Conservation (phyloP, 495 filamentous ascomycete genomes). For the Penicillium cosmopolitanum region DNA sequence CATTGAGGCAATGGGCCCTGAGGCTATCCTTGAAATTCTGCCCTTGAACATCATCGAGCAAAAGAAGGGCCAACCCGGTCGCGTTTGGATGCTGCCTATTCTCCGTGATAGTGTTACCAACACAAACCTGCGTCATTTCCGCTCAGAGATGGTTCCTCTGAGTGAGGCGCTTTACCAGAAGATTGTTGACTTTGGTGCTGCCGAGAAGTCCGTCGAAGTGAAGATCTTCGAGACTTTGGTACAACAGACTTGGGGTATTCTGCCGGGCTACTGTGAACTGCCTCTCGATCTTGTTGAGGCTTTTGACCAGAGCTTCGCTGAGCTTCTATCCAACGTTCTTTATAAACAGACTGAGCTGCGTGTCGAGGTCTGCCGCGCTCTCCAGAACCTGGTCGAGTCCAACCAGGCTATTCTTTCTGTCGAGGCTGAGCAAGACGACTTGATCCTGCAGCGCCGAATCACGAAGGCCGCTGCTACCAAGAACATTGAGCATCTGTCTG, state of each 20-base stretch:
- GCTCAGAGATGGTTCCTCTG: conserved; percentile 79
- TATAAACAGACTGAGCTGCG: conserved; percentile 90
- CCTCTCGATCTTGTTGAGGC: conserved; percentile 76
- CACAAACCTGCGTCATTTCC: conserved; percentile 84
- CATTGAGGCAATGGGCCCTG: conserved; percentile 85
- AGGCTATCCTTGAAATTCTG: conserved; percentile 74
- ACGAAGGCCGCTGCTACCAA: conserved; percentile 72
- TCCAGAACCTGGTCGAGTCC: conserved; percentile 87
- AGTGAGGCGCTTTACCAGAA: conserved; percentile 89
- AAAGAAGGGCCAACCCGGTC: conserved; percentile 72
- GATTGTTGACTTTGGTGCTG: conserved; percentile 75
- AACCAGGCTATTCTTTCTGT: conserved; percentile 74
- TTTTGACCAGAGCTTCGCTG: conserved; percentile 89
- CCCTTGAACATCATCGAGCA: conserved; percentile 84
- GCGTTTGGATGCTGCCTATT: conserved; percentile 93
- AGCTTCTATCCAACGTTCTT: conserved; percentile 85
- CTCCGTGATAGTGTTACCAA: conserved; percentile 84
- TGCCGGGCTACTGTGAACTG: conserved; percentile 95
- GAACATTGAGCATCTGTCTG: conserved; percentile 77
- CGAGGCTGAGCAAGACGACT: conserved; percentile 64
- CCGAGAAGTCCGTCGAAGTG: conserved; percentile 86
- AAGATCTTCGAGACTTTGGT: conserved; percentile 98
- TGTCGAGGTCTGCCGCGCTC: conserved; percentile 79
- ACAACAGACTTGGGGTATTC: conserved; percentile 89
- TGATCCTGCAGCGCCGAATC: conserved; percentile 71